Base-by-base conservation (phyloP, 331 rosid species). In the Pyrus hybrid region DNA sequence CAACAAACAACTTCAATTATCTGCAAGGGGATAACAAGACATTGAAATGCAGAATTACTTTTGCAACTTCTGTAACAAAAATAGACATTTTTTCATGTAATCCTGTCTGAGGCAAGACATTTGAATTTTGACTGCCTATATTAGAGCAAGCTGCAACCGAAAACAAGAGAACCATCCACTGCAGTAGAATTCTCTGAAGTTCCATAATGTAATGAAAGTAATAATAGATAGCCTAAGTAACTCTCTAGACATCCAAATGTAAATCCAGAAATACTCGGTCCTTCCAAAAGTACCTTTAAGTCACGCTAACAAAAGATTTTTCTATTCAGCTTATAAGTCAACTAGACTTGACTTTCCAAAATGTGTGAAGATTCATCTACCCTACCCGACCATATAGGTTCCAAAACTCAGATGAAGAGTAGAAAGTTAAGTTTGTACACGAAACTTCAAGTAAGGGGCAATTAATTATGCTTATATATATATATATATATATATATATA, bases 1-100 rank as follows among this genome's bases (percentile, higher is more conserved):
- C 99, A 92, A 80, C 99, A 94, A 83, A 94, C 90, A 77, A 94
- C 99, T 92, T 94, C 96, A 80, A 94, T 80, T 57, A 94, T 92
- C 99, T 94, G 97, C 72, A 71, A 73, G 53, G 62, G 25, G 56
- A 71, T 32, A 75, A 43, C 30, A 57, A 83, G 74, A 78, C 72
- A 53, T 37, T 76, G 60, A 79, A 33, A 47, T 20, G 51, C 23
- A 71, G 67, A 56, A 56, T 65, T n/a, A 26, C 25, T 51, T 70
- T 35, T 33, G 17, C 7, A 60, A 74, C 45, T 53, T 77, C 32
- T 62, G 23, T 61, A 68, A 68, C 11, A 16, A 61, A 61, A 11
- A 32, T 5, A 3, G n/a, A 7, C 25, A 80, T 37, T 72, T 60
- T 56, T 4, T 32, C 1, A 43, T 43, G 14, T 43, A 11, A 67